Percentiles rank a stretch among this genome's conserved stretches.
Conservation (phyloP, 495 filamentous ascomycete genomes). For the Xylaria sp. region DNA sequence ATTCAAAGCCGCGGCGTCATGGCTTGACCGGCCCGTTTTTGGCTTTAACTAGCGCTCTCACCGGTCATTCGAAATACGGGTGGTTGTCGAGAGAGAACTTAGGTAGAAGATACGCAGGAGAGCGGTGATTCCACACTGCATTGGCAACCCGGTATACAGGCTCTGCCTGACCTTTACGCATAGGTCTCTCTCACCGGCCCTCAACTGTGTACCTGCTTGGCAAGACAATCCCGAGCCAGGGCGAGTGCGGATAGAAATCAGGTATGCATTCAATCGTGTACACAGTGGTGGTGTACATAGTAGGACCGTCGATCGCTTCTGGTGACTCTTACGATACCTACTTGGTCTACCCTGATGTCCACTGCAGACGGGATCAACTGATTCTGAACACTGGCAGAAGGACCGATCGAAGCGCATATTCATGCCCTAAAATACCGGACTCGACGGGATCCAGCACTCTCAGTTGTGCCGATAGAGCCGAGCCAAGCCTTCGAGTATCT, state of each 20-base stretch:
- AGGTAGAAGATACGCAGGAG: not conserved
- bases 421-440: not conserved
- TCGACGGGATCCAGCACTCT: not conserved
- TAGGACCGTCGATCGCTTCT: conserved; percentile 13
- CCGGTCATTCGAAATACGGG: no score
- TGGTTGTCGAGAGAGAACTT: not conserved
- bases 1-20: not conserved
- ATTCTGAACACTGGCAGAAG: not conserved
- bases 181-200: no score
- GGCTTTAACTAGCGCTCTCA: conserved; percentile 1
- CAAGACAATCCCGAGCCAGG: not conserved
- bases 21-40: conserved; percentile 15
- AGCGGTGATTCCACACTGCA: not conserved
- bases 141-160: not conserved
- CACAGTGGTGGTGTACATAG: no score
- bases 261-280: not conserved
- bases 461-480: conserved; percentile 17
- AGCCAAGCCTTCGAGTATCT: conserved; percentile 3
- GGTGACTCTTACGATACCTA: not conserved
- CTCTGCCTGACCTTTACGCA: no score
- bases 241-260: not conserved
- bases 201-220: no score
- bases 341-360: not conserved
- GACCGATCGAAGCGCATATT: conserved; percentile 7
- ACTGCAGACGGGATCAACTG: not conserved